Conservation (phyloP, 2,329 filamentous ascomycete species). For the Microdochium bolleyi region DNA sequence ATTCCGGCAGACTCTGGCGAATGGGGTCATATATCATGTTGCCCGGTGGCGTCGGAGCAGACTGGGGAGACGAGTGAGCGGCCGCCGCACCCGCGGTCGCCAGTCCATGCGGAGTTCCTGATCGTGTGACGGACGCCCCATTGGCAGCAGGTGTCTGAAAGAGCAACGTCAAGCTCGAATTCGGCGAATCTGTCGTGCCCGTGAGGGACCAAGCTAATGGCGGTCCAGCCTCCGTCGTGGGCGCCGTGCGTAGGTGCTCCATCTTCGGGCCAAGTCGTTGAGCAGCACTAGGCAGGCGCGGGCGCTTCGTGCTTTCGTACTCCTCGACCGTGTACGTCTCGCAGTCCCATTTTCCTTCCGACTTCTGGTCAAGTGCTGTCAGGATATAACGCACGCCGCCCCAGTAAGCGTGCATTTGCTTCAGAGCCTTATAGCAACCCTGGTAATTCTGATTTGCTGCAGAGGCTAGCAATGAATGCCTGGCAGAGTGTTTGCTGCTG, state of each 20-base stretch:
- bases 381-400: slow-evolving; percentile 81
- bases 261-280: slow-evolving; percentile 31
- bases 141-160: slow-evolving; percentile 49
- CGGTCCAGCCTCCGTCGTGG: slow-evolving; percentile 31
- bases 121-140: slow-evolving; percentile 7
- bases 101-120: slow-evolving; percentile 3
- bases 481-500: slow-evolving; percentile 37
- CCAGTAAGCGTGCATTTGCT: slow-evolving; percentile 79
- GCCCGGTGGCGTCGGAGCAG: slow-evolving; percentile 41
- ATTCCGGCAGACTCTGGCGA: slow-evolving; percentile 44
- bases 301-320: slow-evolving; percentile 60
- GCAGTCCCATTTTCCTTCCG: slow-evolving; percentile 77
- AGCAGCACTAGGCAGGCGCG: slow-evolving; percentile 33
- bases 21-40: slow-evolving; percentile 56
- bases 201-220: slow-evolving; percentile 81
- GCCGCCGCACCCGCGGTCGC: slow-evolving; percentile 6
- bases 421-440: slow-evolving; percentile 74
- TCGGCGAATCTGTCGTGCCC: slow-evolving; percentile 78
- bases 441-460: slow-evolving; percentile 84
- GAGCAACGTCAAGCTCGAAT: slow-evolving; percentile 73
- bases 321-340: slow-evolving; percentile 64
- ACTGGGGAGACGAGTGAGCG: slow-evolving; percentile 17
- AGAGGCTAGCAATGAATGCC: slow-evolving; percentile 70
- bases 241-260: slow-evolving; percentile 36
- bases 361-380: slow-evolving; percentile 78